Evolutionary conservation across 1,284 basidiomycete species (phyloP), one percentile per base, ranked within the genome.

Genomic region (Mycocalia duriaeana): DNA sequence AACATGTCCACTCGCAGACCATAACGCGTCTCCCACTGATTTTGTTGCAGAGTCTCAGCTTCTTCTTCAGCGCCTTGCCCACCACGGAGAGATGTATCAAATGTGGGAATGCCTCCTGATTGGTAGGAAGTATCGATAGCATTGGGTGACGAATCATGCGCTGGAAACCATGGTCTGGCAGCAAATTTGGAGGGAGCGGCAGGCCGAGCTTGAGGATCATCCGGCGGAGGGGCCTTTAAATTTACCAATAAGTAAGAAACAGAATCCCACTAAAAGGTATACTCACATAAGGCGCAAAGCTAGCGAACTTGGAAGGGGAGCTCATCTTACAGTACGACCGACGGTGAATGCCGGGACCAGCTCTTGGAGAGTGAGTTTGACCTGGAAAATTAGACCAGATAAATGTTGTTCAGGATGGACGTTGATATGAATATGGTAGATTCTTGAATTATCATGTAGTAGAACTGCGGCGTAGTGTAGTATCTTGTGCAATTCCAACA

Each of bases 21-120:
- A 57, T 80, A 81, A 40, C 79, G 70, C 24, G 84, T 87, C 68
- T 87, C 84, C 82, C 86, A 90, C 49, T 77, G 77, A 52, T 81
- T 87, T 25, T 68, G 69, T 16, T 72, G 71, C n/a, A n/a, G n/a
- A 11, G 68, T 69, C 40, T 76, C 76, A 11, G 71, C 69, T 14
- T 77, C 69, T 38, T 72, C 73, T 36, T 56, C 57, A 23, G 68
- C 62, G 24, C 66, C 69, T 6, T 59, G 55, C 14, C 69, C 67
- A 5, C 71, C 70, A 3, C 70, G 60, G 25, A 68, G 65, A 9
- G 77, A 76, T 25, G 72, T 70, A 41, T 70, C 69, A 57, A 81
- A 80, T 6, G 77, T 76, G 3, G 82, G 81, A 19, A 82, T 67
- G 8, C 72, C 85, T 23, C 86, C 87, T 16, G 82, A 82, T 62